Percentiles rank a stretch among this genome's conserved stretches.
Evolutionary conservation across 2,329 filamentous ascomycete species (phyloP).

Genomic region (Colletotrichum sp.): DNA sequence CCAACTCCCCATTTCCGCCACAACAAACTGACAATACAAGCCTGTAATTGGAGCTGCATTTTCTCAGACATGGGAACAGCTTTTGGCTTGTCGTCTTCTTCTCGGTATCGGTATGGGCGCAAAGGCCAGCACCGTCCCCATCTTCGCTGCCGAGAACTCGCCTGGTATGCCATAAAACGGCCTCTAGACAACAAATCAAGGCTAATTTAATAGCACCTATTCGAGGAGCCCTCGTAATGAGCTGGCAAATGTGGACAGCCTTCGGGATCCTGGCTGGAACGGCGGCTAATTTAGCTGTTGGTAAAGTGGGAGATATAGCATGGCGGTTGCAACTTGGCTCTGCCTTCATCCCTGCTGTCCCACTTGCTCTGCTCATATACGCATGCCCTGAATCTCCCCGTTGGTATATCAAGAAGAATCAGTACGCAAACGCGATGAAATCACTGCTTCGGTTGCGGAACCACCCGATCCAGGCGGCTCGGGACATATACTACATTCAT

Average conservation of each 20-base stretch:
- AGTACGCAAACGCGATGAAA: conserved; percentile 57
- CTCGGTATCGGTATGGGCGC: conserved; percentile 81
- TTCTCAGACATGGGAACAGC: conserved; percentile 73
- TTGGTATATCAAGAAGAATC: conserved; percentile 69
- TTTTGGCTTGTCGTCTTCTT: conserved; percentile 73
- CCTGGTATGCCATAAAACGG: conserved; percentile 37
- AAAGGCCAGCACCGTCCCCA: conserved; percentile 73
- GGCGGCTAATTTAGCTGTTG: conserved; percentile 61
- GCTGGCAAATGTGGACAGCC: conserved; percentile 66
- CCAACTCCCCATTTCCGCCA: not conserved
- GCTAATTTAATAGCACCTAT: conserved; percentile 32
- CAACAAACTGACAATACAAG: not conserved
- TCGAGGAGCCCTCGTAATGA: conserved; percentile 65
- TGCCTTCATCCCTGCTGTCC: conserved; percentile 63
- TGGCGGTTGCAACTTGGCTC: conserved; percentile 67
- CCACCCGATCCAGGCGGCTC: conserved; percentile 62
- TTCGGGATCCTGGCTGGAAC: conserved; percentile 59
- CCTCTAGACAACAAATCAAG: no score
- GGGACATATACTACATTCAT: conserved; percentile 67
- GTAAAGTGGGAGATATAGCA: conserved; percentile 52
- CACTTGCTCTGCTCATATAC: conserved; percentile 58
- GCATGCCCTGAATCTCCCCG: conserved; percentile 70
- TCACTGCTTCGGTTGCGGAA: conserved; percentile 64
- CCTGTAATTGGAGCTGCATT: conserved; percentile 75
- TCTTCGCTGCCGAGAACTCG: conserved; percentile 77